Evolutionary conservation across 1,284 basidiomycete genomes (phyloP).

Genomic region (Grifola frondosa): DNA sequence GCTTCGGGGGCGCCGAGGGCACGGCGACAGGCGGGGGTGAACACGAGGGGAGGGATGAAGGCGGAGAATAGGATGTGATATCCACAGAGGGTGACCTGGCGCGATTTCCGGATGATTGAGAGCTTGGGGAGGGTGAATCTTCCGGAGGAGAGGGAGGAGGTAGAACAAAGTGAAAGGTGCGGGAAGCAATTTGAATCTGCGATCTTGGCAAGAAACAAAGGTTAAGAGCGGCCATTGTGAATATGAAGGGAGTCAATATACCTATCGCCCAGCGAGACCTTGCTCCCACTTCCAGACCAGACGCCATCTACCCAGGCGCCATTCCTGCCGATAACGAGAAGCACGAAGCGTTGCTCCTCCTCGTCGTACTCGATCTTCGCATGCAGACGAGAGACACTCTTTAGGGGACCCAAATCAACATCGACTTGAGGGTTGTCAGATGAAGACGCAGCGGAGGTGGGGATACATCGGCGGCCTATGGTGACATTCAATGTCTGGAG

Average conservation of each 20-base stretch:
- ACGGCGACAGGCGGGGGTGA: constrained; percentile 56
- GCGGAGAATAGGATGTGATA: constrained; percentile 77
- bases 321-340: constrained; percentile 92
- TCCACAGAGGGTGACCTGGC: constrained; percentile 66
- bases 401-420: constrained; percentile 94
- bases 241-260: constrained; percentile 36
- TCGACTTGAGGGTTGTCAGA: constrained; percentile 66
- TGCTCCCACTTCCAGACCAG: constrained; percentile 87
- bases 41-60: constrained; percentile 74
- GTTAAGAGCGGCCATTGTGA: constrained; percentile 6
- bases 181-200: constrained; percentile 97
- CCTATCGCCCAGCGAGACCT: constrained; percentile 82
- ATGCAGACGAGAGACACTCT: constrained; percentile 95
- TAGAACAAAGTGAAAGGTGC: constrained; percentile 95
- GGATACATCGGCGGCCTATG: constrained; percentile 53
- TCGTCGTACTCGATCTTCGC: constrained; percentile 93
- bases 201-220: constrained; percentile 61
- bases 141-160: constrained; percentile 74
- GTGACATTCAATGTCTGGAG: constrained; percentile 63
- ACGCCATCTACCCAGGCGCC: constrained; percentile 98
- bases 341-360: constrained; percentile 84
- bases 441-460: constrained; percentile 37
- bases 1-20: constrained; percentile 28
- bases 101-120: constrained; percentile 56
- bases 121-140: constrained; percentile 75